Conservation (phyloP, 108 stramenopile genomes). For the Pseudonitzschia multiseries region DNA sequence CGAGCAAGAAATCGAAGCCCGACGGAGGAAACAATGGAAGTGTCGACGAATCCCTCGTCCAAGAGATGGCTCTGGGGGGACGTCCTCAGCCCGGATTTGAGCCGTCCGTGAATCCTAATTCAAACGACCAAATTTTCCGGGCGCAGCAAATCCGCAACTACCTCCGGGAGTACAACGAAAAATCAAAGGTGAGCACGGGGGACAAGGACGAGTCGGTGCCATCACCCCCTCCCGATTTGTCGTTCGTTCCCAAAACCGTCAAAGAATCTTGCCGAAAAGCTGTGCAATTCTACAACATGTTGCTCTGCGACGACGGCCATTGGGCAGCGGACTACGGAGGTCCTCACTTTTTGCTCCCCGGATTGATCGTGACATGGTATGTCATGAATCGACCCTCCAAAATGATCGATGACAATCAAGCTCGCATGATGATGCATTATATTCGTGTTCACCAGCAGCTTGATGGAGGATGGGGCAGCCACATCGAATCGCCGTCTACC, state of each 20-base stretch:
- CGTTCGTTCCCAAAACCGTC: conserved; percentile 41
- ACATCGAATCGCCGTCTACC: conserved; percentile 95
- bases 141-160: conserved; percentile 78
- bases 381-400: conserved; percentile 68
- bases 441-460: conserved; percentile 93
- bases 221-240: conserved; percentile 24
- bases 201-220: background rate
- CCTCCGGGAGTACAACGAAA: conserved; percentile 36
- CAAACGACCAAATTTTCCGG: conserved; percentile 70
- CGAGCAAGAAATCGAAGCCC: conserved; percentile 5
- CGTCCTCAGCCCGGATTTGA: conserved; percentile 58
- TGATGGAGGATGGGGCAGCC: conserved; percentile 99
- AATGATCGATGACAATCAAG: conserved; percentile 59
- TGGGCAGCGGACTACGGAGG: conserved; percentile 99
- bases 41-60: conserved; percentile 35
- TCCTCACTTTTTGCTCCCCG: conserved; percentile 97
- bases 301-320: conserved; percentile 90
- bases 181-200: background rate
- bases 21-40: background rate
- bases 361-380: conserved; percentile 91
- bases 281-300: conserved; percentile 76
- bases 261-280: conserved; percentile 66
- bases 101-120: conserved; percentile 81
- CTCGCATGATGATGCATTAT: conserved; percentile 81
- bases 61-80: conserved; percentile 62